These are phyloP conservation scores for Acephala macrosclerotiorum DNA, from an alignment of 2,329 filamentous ascomycete genomes.

Conservation along the genomic window DNA sequence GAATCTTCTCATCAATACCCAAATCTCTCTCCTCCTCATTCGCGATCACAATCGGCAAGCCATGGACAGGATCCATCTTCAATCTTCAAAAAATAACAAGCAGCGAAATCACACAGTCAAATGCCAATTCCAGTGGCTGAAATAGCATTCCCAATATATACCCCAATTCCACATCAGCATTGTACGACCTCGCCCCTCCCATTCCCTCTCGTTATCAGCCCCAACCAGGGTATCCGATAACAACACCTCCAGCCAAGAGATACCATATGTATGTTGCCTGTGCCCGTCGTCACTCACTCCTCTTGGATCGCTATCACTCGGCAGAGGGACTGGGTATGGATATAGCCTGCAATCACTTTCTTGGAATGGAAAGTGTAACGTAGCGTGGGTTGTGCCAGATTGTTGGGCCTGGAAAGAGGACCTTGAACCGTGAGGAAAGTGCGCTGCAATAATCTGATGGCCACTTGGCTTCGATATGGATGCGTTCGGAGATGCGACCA, in stretches of 20 bases:
- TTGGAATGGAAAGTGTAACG: background rate
- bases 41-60: background rate
- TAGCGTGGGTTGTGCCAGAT: background rate
- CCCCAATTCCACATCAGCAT: background rate
- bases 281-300: no score
- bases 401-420: background rate
- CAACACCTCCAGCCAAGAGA: slow-evolving; percentile 14
- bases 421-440: background rate
- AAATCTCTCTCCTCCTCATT: background rate
- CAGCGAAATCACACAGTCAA: background rate
- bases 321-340: background rate
- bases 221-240: background rate
- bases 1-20: slow-evolving; percentile 6
- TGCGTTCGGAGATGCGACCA: background rate
- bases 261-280: slow-evolving; percentile 17
- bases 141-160: background rate
- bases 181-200: background rate
- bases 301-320: slow-evolving; percentile 7
- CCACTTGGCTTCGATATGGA: background rate
- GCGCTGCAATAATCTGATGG: background rate
- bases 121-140: background rate
- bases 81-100: background rate
- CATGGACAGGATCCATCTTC: background rate
- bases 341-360: background rate
- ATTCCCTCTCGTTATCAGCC: no score